phyloP scores from a whole-genome alignment of 257 asterid species.

The Primulina eburnea region DNA sequence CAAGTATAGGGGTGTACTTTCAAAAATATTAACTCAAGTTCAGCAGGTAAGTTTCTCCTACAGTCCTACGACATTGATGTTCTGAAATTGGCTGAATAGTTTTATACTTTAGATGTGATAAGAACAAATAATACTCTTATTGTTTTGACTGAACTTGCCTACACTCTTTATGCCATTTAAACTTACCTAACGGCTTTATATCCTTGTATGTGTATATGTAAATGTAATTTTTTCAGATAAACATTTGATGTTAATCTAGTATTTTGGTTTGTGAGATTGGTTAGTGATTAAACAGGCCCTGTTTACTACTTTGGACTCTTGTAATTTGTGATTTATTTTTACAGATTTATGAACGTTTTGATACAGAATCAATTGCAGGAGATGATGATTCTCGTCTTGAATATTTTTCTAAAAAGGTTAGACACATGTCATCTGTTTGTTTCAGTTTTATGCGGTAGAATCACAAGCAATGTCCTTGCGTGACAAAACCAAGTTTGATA shows the following conservation, averaged over 20 bases:
- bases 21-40: constrained; percentile 66
- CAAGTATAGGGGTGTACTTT: constrained; percentile 75
- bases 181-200: constrained; percentile 6
- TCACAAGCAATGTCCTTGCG: neutral
- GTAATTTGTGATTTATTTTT: constrained; percentile 21
- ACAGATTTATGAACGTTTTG: constrained; percentile 82
- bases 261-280: neutral
- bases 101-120: neutral
- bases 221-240: neutral
- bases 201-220: neutral
- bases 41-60: constrained; percentile 54
- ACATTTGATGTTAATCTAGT: neutral
- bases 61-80: neutral
- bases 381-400: constrained; percentile 78
- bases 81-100: neutral
- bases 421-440: constrained; percentile 17
- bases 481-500: constrained; percentile 15
- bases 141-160: constrained; percentile 7
- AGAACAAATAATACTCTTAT: neutral
- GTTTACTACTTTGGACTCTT: constrained; percentile 15
- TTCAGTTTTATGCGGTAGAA: constrained; percentile 21
- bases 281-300: neutral
- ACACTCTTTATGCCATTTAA: neutral
- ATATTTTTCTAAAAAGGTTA: constrained; percentile 73
- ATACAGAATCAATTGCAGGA: constrained; percentile 52